phyloP scores from a whole-genome alignment of 1,284 basidiomycete genomes.

The Ceratobasidium sp. region DNA sequence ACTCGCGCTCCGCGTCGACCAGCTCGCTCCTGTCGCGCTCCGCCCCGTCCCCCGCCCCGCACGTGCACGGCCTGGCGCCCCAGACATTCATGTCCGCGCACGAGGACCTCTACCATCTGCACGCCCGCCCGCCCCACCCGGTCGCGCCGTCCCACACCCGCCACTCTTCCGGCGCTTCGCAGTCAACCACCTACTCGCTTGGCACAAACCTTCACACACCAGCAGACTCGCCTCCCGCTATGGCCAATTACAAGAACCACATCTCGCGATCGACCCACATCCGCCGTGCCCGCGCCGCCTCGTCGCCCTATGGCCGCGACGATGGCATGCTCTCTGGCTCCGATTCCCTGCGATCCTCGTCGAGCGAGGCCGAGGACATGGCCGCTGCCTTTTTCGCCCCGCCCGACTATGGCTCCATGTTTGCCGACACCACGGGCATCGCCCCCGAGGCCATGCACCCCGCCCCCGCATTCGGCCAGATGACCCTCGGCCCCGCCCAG shows the following conservation, averaged over 20 bases:
- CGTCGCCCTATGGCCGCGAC: slow-evolving; percentile 85
- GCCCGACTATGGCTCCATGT: slow-evolving; percentile 72
- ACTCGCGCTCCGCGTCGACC: slow-evolving; percentile 79
- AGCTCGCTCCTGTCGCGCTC: slow-evolving; percentile 72
- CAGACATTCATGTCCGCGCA: slow-evolving; percentile 49
- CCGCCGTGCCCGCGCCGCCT: slow-evolving; percentile 69
- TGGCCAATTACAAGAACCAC: slow-evolving; percentile 55
- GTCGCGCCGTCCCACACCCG: slow-evolving; percentile 54
- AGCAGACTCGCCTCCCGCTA: slow-evolving; percentile 71
- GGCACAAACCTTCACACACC: slow-evolving; percentile 61
- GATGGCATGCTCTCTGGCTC: slow-evolving; percentile 65
- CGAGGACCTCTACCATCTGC: slow-evolving; percentile 27
- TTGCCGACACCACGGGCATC: slow-evolving; percentile 65
- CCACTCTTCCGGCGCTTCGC: slow-evolving; percentile 64
- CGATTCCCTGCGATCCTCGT: slow-evolving; percentile 79
- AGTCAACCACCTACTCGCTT: slow-evolving; percentile 51
- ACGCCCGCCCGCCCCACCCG: slow-evolving; percentile 39
- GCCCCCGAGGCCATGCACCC: slow-evolving; percentile 47
- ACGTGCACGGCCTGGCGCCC: slow-evolving; percentile 70
- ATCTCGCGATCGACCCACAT: slow-evolving; percentile 68
- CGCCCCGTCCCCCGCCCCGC: slow-evolving; percentile 76
- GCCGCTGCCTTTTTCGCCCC: slow-evolving; percentile 64
- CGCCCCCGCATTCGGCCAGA: slow-evolving; percentile 71
- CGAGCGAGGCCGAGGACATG: slow-evolving; percentile 85
- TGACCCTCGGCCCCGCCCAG: slow-evolving; percentile 79